Conservation (phyloP, 345 rosid species). For the Eucalyptus curtisii region DNA sequence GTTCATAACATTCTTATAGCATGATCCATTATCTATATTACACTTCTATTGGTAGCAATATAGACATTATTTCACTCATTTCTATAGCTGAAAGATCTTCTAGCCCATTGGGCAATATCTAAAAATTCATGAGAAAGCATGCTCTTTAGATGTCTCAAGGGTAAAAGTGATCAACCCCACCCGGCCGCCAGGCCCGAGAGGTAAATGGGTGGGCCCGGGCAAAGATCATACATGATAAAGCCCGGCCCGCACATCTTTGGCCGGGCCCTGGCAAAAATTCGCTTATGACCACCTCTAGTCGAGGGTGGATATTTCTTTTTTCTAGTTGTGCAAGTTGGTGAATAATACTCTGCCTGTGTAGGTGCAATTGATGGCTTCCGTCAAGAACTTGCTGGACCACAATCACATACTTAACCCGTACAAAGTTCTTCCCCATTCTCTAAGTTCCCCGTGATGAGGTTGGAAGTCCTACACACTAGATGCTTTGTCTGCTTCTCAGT, state of each 20-base stretch:
- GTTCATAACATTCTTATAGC: neutral
- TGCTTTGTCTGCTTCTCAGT: neutral
- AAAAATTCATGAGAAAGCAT: neutral
- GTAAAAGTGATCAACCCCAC: neutral
- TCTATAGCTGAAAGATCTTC: neutral
- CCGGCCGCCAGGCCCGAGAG: neutral
- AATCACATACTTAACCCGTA: constrained; percentile 80
- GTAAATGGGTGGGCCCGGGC: neutral
- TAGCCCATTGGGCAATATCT: neutral
- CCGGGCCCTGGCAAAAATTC: neutral
- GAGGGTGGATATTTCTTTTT: neutral
- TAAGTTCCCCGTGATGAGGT: neutral
- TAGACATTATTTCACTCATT: neutral
- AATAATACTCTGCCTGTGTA: neutral
- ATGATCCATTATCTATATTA: neutral
- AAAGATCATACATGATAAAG: neutral
- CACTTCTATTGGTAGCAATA: neutral
- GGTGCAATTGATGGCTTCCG: constrained; percentile 55
- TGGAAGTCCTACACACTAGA: neutral
- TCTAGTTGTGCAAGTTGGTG: neutral
- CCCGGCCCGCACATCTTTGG: neutral
- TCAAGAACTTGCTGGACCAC: constrained; percentile 73
- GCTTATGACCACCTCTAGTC: neutral
- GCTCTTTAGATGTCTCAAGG: neutral
- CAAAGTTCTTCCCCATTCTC: constrained; percentile 65